Evolutionary conservation across 2,329 filamentous ascomycete genomes (phyloP), one percentile per base, ranked within the genome.

Genomic region (Colletotrichum lini): DNA sequence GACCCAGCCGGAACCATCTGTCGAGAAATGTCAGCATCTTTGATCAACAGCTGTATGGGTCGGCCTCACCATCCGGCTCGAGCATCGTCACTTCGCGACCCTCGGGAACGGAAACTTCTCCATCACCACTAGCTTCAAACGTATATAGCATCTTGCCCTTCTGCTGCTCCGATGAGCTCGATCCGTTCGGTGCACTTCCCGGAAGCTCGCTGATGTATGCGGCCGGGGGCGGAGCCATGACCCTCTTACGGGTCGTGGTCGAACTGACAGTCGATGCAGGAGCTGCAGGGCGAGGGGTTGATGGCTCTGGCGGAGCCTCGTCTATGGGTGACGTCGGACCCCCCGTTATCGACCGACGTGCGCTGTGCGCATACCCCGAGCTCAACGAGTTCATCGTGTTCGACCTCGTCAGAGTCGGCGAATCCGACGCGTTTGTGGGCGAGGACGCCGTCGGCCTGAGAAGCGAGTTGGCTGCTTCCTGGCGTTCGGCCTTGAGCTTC

Each of bases 1-100:
- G 76, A 94, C 89, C 96, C 96, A 99, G 52, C 96, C 96, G 50
- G 92, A 91, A 70, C 96, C 96, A 81, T 97, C 96, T 98, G 76
- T 30, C 12, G 3, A 30, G 16, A 21, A 4, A 49, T 66, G 54
- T 72, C 59, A 73, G 52, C 42, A 23, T 6, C 12, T 23, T 38
- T 4, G 18, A 40, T 13, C 21, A 23, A 52, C 44, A 7, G 3
- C 18, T 8, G 7, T 7, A 16, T 18, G 45, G 53, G 21, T 35
- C 42, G 3, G 23, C 42, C 91, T 85, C 89, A 97, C 95, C 94
- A 83, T 99, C 97, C 21, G 94, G 90, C 79, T 98, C 95, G 5
- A 98, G 77, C 54, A 98, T 87, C 0, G 85, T 84, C 40, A 99
- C 88, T 10, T 97, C 92, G 65, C 91, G 89, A 15, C 94, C 95